Evolutionary conservation across 208 protist species (phyloP).

Genomic region (Herpetomonas samuelpessoai): DNA sequence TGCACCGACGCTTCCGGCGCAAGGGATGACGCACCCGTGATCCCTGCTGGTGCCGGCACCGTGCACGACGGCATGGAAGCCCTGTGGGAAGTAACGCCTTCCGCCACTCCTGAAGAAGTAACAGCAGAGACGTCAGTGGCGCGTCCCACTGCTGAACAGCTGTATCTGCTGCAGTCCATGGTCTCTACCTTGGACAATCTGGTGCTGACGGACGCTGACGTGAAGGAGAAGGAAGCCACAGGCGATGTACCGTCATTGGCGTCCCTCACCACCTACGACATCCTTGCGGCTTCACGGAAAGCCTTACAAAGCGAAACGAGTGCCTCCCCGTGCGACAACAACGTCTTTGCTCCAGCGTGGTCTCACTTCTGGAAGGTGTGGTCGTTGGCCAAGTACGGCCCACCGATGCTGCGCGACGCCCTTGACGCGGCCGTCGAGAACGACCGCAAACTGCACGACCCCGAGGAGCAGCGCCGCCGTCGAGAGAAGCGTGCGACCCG

Average conservation of each 20-base stretch:
- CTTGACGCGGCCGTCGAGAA: constrained; percentile 19
- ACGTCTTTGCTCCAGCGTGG: constrained; percentile 11
- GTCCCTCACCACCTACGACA: no score
- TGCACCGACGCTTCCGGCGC: background rate
- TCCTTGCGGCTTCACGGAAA: no score
- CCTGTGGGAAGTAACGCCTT: background rate
- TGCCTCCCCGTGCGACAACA: background rate
- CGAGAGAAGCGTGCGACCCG: constrained; percentile 17
- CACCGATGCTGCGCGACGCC: constrained; percentile 14
- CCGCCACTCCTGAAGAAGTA: no score
- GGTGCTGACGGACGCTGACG: constrained; percentile 36
- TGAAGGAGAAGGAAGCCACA: background rate
- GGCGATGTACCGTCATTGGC: no score
- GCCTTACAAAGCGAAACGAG: background rate
- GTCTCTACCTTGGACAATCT: constrained; percentile 24
- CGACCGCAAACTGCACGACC: constrained; percentile 11
- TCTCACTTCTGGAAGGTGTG: constrained; percentile 15
- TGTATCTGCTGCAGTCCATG: constrained; percentile 16
- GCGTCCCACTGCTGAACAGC: background rate
- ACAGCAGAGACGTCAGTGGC: background rate
- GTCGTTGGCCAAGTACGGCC: constrained; percentile 13
- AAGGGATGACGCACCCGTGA: background rate
- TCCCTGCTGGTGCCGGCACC: background rate
- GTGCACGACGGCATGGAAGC: background rate
- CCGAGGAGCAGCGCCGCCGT: constrained; percentile 13